Evolutionary conservation across 345 rosid species (phyloP).

Genomic region (Lagerstroemia speciosa): DNA sequence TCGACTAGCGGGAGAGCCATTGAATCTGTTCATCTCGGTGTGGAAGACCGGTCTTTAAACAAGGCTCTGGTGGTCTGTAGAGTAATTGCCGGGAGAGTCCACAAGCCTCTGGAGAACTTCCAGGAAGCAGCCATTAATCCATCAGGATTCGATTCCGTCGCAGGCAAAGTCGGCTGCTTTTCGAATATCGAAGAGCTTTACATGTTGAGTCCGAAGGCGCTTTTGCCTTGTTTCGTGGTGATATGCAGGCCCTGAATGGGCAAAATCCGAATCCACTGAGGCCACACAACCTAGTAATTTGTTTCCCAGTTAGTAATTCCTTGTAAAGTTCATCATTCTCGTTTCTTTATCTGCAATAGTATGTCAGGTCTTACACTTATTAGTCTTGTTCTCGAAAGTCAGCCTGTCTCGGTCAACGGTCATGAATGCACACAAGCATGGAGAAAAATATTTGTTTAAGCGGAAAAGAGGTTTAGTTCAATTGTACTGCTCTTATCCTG

Average conservation of each 20-base stretch:
- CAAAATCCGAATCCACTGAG: not conserved
- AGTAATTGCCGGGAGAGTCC: constrained; percentile 66
- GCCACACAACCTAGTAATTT: not conserved
- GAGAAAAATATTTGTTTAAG: not conserved
- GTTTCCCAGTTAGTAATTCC: not conserved
- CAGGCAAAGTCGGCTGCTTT: constrained; percentile 31
- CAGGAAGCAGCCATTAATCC: constrained; percentile 22
- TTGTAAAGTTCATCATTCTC: not conserved
- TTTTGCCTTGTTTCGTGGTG: constrained; percentile 69
- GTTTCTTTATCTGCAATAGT: not conserved
- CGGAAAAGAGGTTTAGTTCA: too few species aligned
- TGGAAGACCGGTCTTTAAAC: constrained; percentile 7
- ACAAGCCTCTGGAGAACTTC: constrained; percentile 30
- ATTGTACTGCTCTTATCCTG: too few species aligned
- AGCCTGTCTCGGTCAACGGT: not conserved
- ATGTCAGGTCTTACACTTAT: not conserved
- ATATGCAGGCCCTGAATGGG: constrained; percentile 29
- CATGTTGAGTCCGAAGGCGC: constrained; percentile 43
- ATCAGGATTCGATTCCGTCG: constrained; percentile 58
- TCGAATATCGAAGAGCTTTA: constrained; percentile 45
- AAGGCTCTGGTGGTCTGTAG: constrained; percentile 55
- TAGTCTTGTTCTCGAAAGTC: not conserved
- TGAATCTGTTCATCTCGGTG: constrained; percentile 20
- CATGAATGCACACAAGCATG: not conserved
- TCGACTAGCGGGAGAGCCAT: constrained; percentile 44